Conservation (phyloP, 2,329 filamentous ascomycete genomes). For the Alternaria gaisen region DNA sequence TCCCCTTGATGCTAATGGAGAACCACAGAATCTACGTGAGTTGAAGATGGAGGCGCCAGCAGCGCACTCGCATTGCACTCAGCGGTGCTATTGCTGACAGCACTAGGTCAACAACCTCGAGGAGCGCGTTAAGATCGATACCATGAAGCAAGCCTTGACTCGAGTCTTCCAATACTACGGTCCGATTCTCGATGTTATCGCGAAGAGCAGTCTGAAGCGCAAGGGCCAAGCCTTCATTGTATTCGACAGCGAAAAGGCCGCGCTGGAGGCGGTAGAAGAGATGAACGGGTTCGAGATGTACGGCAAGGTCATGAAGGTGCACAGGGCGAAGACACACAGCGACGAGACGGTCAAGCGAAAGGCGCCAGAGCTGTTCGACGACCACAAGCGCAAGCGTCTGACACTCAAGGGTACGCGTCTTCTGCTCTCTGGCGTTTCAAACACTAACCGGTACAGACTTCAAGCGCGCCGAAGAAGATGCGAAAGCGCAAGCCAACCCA, state of each 20-base stretch:
- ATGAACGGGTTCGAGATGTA: slow-evolving; percentile 93
- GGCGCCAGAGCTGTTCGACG: slow-evolving; percentile 84
- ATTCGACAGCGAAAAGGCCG: slow-evolving; percentile 83
- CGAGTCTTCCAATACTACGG: slow-evolving; percentile 91
- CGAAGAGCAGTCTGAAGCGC: slow-evolving; percentile 87
- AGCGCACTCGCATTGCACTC: slow-evolving; percentile 34
- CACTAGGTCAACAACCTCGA: slow-evolving; percentile 79
- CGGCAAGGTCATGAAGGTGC: slow-evolving; percentile 86
- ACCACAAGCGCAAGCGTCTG: slow-evolving; percentile 81
- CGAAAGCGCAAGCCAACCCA: slow-evolving; percentile 78
- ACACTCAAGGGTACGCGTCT: slow-evolving; percentile 81
- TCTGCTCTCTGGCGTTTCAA: slow-evolving; percentile 45
- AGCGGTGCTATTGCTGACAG: slow-evolving; percentile 31
- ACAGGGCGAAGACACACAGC: slow-evolving; percentile 82
- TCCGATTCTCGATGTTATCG: slow-evolving; percentile 81
- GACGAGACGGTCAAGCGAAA: slow-evolving; percentile 84
- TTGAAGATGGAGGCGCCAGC: slow-evolving; percentile 21
- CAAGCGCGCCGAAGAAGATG: slow-evolving; percentile 83
- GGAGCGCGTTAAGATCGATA: slow-evolving; percentile 85
- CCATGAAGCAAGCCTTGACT: slow-evolving; percentile 75
- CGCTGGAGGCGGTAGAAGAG: slow-evolving; percentile 82
- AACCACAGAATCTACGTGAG: slow-evolving; percentile 48
- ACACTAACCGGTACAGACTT: slow-evolving; percentile 59
- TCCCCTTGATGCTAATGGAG: slow-evolving; percentile 36
- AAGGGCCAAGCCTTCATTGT: slow-evolving; percentile 97